These are phyloP conservation scores for Kuraishia borneana DNA, from an alignment of 805 yeast genomes.

Conservation along the genomic window DNA sequence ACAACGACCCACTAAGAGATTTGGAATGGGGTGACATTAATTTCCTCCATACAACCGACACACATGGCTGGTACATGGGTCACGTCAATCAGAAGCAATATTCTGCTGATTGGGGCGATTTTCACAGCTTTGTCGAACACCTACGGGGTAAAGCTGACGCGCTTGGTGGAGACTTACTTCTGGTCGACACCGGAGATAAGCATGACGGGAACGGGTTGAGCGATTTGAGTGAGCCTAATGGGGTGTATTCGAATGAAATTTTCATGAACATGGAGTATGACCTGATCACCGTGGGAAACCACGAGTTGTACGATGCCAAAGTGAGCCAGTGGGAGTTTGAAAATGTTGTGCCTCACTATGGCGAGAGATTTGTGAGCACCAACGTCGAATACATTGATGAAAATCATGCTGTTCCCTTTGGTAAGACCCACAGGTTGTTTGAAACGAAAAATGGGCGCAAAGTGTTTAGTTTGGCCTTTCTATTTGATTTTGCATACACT, in stretches of 20 bases:
- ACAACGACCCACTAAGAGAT: constrained; percentile 32
- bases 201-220: constrained; percentile 91
- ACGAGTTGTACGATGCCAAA: constrained; percentile 67
- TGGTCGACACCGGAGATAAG: constrained; percentile 86
- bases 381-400: constrained; percentile 51
- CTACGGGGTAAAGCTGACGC: constrained; percentile 32
- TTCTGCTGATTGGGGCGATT: constrained; percentile 90
- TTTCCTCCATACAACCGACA: constrained; percentile 90
- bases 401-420: constrained; percentile 46
- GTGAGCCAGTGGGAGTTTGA: constrained; percentile 59
- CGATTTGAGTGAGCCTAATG: constrained; percentile 71
- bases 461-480: constrained; percentile 63
- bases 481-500: constrained; percentile 53
- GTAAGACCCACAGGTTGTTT: constrained; percentile 55
- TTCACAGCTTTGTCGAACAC: constrained; percentile 51
- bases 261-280: constrained; percentile 64
- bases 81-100: constrained; percentile 71
- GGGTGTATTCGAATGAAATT: constrained; percentile 46
- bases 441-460: constrained; percentile 43
- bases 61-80: constrained; percentile 95
- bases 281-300: constrained; percentile 79
- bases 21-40: constrained; percentile 63
- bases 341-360: constrained; percentile 42
- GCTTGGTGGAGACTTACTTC: constrained; percentile 47
- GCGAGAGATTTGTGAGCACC: constrained; percentile 56